Evolutionary conservation across 139 green algal species (phyloP), one percentile per base, ranked within the genome.

Genomic region (Volvox reticuliferus): DNA sequence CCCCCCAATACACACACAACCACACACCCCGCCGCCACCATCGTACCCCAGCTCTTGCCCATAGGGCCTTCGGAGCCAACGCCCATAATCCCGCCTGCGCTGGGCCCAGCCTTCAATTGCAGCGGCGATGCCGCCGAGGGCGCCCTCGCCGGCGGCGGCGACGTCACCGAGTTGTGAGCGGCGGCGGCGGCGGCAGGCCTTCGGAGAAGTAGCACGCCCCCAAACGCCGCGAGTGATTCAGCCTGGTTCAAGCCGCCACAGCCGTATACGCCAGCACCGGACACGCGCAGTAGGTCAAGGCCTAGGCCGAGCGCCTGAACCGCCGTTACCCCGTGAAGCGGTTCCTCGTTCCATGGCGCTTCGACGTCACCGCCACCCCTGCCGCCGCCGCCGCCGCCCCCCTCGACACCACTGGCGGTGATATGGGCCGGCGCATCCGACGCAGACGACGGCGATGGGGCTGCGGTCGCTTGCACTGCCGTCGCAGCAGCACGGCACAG

Each of bases 181-280:
- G 65, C 65, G 24, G 21, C 65, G 44, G 44, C 44, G 9, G 44
- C 19, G 24, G 2, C 76, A 2, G 26, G 76, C 30, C 28, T 19
- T 36, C 26, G 14, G 5, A 81, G 36, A 22, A 89, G 68, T 69
- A 80, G 13, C 14, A 44, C 67, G 17, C 84, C 84, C 16, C 84
- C 84, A 0, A 89, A 69, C 28, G 84, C 84, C 68, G 84, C 84
- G 35, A 89, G 36, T 35, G 32, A 65, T 0, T 81, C 84, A 5
- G 67, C 36, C 30, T 89, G 67, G 35, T 33, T 35, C 20, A 62
- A n/a, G n/a, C 6, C 81, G n/a, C 61, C n/a, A 28, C 68, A 17
- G 35, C 84, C 36, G 26, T 68, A 81, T 16, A 63, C 65, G 1
- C 12, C 65, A 5, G n/a, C 33, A 26, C 28, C 36, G 0, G 36